phyloP scores from a whole-genome alignment of 2,329 filamentous ascomycete species.

The Verticillium albo-atrum region DNA sequence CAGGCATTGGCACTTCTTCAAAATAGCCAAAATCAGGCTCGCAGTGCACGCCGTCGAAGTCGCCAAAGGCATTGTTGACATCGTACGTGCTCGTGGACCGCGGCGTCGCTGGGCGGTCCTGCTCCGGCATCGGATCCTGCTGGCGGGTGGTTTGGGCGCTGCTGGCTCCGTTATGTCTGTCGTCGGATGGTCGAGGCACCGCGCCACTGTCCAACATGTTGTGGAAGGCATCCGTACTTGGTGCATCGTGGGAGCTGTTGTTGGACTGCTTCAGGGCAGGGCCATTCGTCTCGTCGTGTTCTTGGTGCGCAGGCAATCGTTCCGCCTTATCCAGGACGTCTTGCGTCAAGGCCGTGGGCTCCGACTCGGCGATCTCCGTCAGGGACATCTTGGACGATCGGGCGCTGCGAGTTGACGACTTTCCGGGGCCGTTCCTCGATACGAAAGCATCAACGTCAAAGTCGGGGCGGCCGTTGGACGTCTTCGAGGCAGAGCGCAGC shows the following conservation, averaged over 20 bases:
- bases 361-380: slow-evolving; percentile 54
- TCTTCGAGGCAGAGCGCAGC: slow-evolving; percentile 51
- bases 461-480: slow-evolving; percentile 36
- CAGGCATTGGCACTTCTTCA: slow-evolving; percentile 6
- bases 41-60: slow-evolving; percentile 80
- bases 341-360: slow-evolving; percentile 45
- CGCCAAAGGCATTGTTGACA: slow-evolving; percentile 62
- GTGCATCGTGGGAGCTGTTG: slow-evolving; percentile 9
- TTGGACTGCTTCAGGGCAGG: slow-evolving; percentile 8
- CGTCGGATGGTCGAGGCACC: not conserved
- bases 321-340: slow-evolving; percentile 53
- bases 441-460: slow-evolving; percentile 36
- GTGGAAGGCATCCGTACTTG: slow-evolving; percentile 26
- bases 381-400: slow-evolving; percentile 47
- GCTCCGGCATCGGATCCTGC: not conserved
- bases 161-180: not conserved
- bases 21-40: slow-evolving; percentile 42
- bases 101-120: slow-evolving; percentile 20
- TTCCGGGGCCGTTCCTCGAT: slow-evolving; percentile 50
- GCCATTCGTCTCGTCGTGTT: slow-evolving; percentile 19
- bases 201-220: slow-evolving; percentile 24
- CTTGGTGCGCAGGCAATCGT: slow-evolving; percentile 26
- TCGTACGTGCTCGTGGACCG: slow-evolving; percentile 39
- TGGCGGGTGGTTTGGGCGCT: not conserved
- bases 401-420: slow-evolving; percentile 47